Percentiles rank a stretch among this genome's conserved stretches.
Evolutionary conservation across 352 stramenopile species (phyloP).

Genomic region (Pythium pyrilobum): DNA sequence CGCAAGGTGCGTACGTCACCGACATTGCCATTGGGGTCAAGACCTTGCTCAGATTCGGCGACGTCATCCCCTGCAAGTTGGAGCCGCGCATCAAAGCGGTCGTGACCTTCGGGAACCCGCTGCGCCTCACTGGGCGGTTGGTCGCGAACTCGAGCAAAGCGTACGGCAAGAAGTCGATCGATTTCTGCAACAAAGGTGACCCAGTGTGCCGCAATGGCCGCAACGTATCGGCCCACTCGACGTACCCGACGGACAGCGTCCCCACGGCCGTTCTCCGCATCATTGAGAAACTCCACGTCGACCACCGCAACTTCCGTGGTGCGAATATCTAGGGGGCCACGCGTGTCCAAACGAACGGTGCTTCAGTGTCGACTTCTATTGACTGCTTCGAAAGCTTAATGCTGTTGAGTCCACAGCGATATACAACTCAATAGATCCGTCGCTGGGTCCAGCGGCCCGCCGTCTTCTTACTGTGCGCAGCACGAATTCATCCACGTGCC

Average conservation of each 20-base stretch:
- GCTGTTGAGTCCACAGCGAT: too few relatives aligned
- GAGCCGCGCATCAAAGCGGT: slow-evolving; percentile 23
- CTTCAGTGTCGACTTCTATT: too few relatives aligned
- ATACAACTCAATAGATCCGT: too few relatives aligned
- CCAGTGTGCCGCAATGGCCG: not conserved
- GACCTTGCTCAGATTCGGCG: slow-evolving; percentile 12
- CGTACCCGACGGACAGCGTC: not conserved
- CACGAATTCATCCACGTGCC: too few relatives aligned
- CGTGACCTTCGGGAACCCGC: slow-evolving; percentile 13
- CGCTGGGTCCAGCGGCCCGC: too few relatives aligned
- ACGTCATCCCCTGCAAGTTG: slow-evolving; percentile 10
- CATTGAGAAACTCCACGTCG: too few relatives aligned
- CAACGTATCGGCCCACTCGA: not conserved
- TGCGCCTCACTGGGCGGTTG: not conserved
- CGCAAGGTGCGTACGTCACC: slow-evolving; percentile 10
- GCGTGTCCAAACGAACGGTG: too few relatives aligned
- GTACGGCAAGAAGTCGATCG: not conserved
- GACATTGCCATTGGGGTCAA: slow-evolving; percentile 23
- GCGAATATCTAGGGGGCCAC: too few relatives aligned
- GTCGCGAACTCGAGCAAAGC: not conserved
- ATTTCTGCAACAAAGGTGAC: slow-evolving; percentile 2
- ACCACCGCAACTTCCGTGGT: too few relatives aligned
- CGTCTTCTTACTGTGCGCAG: too few relatives aligned
- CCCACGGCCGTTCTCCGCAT: not conserved
- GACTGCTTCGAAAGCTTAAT: too few relatives aligned